Conservation (phyloP, 768 basidiomycete species). For the Sarcodon sp. region DNA sequence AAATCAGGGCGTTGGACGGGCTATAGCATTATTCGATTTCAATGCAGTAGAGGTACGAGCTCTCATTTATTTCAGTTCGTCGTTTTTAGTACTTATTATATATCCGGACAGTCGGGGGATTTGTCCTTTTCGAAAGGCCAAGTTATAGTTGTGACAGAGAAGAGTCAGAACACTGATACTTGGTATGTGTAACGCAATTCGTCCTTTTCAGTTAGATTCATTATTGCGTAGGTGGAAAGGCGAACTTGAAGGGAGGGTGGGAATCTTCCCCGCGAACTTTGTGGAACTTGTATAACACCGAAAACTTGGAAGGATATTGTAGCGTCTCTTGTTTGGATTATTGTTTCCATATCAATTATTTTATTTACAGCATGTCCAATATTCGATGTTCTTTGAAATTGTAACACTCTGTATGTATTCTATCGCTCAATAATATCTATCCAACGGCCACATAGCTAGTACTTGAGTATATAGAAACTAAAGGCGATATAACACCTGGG, state of each 20-base stretch:
- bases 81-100: slow-evolving; percentile 5
- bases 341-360: no score
- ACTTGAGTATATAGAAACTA: background rate
- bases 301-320: no score
- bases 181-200: slow-evolving; percentile 33
- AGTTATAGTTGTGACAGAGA: slow-evolving; percentile 55
- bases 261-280: slow-evolving; percentile 77
- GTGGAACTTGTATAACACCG: slow-evolving; percentile 42
- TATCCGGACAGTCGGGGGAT: slow-evolving; percentile 44
- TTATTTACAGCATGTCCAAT: no score
- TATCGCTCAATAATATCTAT: slow-evolving; percentile 2
- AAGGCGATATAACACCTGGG: slow-evolving; percentile 2
- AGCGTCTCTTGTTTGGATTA: no score
- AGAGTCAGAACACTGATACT: slow-evolving; percentile 60
- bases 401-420: no score
- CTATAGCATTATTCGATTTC: slow-evolving; percentile 66
- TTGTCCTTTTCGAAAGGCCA: slow-evolving; percentile 68
- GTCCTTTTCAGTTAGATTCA: background rate
- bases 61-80: background rate
- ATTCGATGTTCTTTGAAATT: no score
- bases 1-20: slow-evolving; percentile 50
- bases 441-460: background rate
- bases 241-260: slow-evolving; percentile 41
- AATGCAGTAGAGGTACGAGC: slow-evolving; percentile 51
- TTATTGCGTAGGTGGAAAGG: slow-evolving; percentile 57